A percentile compares a stretch with the other conserved stretches of the same genome.
Evolutionary conservation across 768 basidiomycete genomes (phyloP).

Genomic region (Lentinula raphanica): DNA sequence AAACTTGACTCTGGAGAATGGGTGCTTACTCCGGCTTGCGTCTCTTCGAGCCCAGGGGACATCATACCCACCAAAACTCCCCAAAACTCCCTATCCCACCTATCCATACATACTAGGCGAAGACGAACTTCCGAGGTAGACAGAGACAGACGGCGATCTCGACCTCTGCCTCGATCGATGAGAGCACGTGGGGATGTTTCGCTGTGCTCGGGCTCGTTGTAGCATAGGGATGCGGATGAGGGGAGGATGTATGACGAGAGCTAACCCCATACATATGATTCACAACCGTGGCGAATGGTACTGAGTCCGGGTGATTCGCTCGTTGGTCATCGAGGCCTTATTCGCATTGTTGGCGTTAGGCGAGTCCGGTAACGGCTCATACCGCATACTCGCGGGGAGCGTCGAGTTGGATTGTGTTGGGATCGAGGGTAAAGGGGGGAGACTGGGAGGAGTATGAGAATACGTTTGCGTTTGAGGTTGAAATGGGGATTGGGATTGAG

Average conservation of each 20-base stretch:
- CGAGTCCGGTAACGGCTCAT: conserved; percentile 38
- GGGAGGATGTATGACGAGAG: conserved; percentile 28
- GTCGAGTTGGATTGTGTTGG: conserved; percentile 44
- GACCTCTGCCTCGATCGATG: conserved; percentile 35
- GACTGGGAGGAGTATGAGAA: conserved; percentile 17
- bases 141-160: conserved; percentile 9
- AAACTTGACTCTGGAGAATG: conserved; percentile 10
- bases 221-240: no score
- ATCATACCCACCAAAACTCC: no score
- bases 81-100: no score
- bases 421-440: conserved; percentile 17
- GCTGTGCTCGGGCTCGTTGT: not conserved
- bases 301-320: conserved; percentile 13
- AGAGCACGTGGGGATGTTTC: conserved; percentile 32
- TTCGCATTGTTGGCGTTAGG: no score
- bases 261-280: conserved; percentile 14
- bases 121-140: conserved; percentile 8
- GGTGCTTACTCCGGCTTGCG: conserved; percentile 60
- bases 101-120: conserved; percentile 11
- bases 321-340: not conserved
- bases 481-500: not conserved
- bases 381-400: conserved; percentile 45
- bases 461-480: conserved; percentile 2
- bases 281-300: no score
- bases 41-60: conserved; percentile 60